Base-by-base conservation (phyloP, 805 yeast species). In the Sugiyamaella mastotermitis region DNA sequence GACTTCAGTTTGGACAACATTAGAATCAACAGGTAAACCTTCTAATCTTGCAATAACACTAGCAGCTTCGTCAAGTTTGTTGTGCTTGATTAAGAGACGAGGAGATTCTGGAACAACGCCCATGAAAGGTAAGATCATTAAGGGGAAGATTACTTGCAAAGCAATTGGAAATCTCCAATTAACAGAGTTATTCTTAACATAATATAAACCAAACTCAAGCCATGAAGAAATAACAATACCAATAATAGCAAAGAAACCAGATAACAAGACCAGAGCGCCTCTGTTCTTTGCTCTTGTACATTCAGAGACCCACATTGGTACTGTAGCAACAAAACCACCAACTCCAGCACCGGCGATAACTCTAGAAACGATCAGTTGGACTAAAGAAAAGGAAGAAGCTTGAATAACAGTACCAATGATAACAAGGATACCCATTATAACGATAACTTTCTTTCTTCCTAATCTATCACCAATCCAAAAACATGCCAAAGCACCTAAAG, bases 331-430 rank as follows among this genome's bases (percentile, higher is more conserved):
- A 24, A 55, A 40, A 24, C 45, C 34, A 28, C 61, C 61, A 15
- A 48, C 45, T 3, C 57, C 58, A 28, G 49, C 24, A 5, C 58
- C 58, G 21, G 46, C 40, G 20, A 76, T 55, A 33, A 76, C 71
- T 62, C 90, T 69, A 20, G 82, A 84, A 47, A 78, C 60, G 38
- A 81, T 76, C 39, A 81, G 75, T 48, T 78, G 83, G 31, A 80
- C 83, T 43, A 76, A 83, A 66, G 58, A 58, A 69, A 51, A 40
- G 9, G 48, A 35, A 14, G 39, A 13, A 14, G 46, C 26, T 43
- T 38, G 37, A 13, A 46, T 28, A 30, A 44, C 24, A 15, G 46
- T 48, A 7, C 48, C 49, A 36, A 46, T 38, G 45, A 67, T 64
- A 13, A 80, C 72, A 45, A 80, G 61, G 11, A 69, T 43, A 4